Evolutionary conservation across 2,329 filamentous ascomycete species (phyloP).

Genomic region (Penicillium sclerotiorum): DNA sequence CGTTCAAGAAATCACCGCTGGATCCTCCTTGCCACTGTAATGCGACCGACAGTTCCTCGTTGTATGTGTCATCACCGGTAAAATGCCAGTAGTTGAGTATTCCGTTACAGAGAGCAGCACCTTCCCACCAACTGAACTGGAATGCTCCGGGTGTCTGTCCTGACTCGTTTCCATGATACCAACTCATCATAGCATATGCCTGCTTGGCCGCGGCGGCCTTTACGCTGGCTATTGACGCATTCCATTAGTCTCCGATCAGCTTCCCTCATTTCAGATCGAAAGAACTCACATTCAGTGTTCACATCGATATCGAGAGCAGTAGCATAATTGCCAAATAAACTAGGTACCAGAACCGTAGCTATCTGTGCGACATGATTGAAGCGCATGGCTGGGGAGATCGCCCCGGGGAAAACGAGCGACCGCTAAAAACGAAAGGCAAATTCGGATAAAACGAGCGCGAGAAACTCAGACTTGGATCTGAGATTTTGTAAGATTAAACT

Average conservation of each 20-base stretch:
- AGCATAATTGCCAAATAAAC: not conserved
- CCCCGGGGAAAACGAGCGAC: not conserved
- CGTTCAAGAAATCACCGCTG: conserved; percentile 74
- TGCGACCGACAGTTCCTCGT: conserved; percentile 66
- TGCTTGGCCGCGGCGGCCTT: conserved; percentile 44
- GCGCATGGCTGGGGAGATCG: not conserved
- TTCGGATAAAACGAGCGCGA: not conserved
- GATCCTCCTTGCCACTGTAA: conserved; percentile 72
- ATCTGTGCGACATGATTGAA: not conserved
- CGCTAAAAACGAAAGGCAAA: not conserved
- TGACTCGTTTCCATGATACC: conserved; percentile 51
- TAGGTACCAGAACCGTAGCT: not conserved
- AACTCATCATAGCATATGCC: conserved; percentile 48
- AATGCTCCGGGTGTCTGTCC: conserved; percentile 51
- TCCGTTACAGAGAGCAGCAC: conserved; percentile 65
- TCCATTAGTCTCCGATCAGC: too few relatives aligned
- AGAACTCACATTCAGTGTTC: not conserved
- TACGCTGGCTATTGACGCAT: conserved; percentile 40
- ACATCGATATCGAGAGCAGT: not conserved
- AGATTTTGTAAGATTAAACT: not conserved
- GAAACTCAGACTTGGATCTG: not conserved
- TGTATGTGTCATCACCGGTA: conserved; percentile 71
- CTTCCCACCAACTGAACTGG: conserved; percentile 64
- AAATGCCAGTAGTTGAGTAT: conserved; percentile 82
- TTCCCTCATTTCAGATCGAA: too few relatives aligned